Percentiles rank a stretch among this genome's conserved stretches.
Conservation (phyloP, 768 basidiomycete genomes). For the Sarcodon aspratus region DNA sequence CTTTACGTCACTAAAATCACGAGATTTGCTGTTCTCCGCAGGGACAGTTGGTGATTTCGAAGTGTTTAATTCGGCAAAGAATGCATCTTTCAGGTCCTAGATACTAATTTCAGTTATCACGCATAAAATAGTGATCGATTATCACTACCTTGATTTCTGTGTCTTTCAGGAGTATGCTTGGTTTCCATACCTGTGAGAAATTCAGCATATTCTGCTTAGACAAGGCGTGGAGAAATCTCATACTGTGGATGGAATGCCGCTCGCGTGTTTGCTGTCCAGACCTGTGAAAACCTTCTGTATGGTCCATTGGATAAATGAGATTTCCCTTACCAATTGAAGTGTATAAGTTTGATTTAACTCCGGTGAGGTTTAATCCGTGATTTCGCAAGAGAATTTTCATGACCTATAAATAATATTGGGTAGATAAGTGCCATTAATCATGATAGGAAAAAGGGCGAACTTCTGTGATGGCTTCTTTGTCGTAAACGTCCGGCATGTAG, state of each 20-base stretch:
- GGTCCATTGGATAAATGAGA: neutral
- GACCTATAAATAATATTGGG: slow-evolving; percentile 26
- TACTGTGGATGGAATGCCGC: slow-evolving; percentile 63
- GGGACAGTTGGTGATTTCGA: slow-evolving; percentile 15
- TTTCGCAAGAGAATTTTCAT: slow-evolving; percentile 57
- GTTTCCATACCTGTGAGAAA: slow-evolving; percentile 52
- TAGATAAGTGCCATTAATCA: neutral
- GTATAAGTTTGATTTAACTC: slow-evolving; percentile 66
- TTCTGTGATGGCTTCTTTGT: slow-evolving; percentile 45
- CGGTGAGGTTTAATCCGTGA: slow-evolving; percentile 53
- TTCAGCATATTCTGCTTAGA: neutral
- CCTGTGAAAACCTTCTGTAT: slow-evolving; percentile 23
- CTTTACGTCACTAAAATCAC: slow-evolving; percentile 9
- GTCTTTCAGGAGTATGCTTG: slow-evolving; percentile 42
- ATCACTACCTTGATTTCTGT: slow-evolving; percentile 45
- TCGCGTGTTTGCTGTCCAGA: slow-evolving; percentile 67
- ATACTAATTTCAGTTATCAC: neutral
- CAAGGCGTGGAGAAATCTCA: slow-evolving; percentile 6
- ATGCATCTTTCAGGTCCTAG: slow-evolving; percentile 55
- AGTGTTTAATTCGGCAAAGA: slow-evolving; percentile 33
- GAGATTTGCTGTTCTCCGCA: slow-evolving; percentile 6
- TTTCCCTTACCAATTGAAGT: slow-evolving; percentile 39
- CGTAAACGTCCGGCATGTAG: slow-evolving; percentile 62
- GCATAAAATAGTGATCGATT: neutral
- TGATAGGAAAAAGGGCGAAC: slow-evolving; percentile 18